Percentiles rank a stretch among this genome's conserved stretches.
Conservation (phyloP, 305 asterid genomes). For the Stenogyne calaminthoides region DNA sequence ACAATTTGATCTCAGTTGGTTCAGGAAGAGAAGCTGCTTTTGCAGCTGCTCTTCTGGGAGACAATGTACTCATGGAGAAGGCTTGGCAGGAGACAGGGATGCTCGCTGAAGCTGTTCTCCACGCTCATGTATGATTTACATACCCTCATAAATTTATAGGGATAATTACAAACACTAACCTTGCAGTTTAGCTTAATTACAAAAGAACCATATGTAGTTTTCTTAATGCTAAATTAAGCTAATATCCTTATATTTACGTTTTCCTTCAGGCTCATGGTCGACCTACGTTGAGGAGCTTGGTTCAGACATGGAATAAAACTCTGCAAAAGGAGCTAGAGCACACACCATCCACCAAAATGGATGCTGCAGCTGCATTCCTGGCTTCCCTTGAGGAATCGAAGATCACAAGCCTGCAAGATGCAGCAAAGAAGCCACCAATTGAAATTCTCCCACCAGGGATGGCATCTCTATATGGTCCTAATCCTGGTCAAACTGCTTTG, state of each 20-base stretch:
- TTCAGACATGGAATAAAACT: constrained; percentile 90
- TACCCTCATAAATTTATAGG: not conserved
- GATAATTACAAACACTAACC: not conserved
- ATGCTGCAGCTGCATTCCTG: constrained; percentile 91
- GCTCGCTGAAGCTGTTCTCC: constrained; percentile 88
- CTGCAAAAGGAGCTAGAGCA: constrained; percentile 93
- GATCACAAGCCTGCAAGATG: constrained; percentile 91
- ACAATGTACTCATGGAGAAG: constrained; percentile 96
- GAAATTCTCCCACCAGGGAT: constrained; percentile 97
- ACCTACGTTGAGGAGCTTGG: constrained; percentile 86
- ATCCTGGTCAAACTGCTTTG: constrained; percentile 79
- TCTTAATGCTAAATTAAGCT: not conserved
- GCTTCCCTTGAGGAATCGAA: constrained; percentile 97
- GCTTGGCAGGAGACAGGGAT: constrained; percentile 99
- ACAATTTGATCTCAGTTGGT: constrained; percentile 88
- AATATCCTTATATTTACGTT: constrained; percentile 20
- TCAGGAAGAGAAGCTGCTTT: constrained; percentile 98
- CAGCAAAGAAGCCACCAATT: constrained; percentile 93
- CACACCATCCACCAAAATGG: constrained; percentile 72
- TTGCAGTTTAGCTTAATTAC: not conserved
- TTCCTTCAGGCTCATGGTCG: constrained; percentile 92
- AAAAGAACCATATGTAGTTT: not conserved
- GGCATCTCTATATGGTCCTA: constrained; percentile 94
- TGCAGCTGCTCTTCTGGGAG: constrained; percentile 98
- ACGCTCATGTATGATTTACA: constrained; percentile 35